Evolutionary conservation across 768 basidiomycete species (phyloP).

Genomic region (Russula lepida): DNA sequence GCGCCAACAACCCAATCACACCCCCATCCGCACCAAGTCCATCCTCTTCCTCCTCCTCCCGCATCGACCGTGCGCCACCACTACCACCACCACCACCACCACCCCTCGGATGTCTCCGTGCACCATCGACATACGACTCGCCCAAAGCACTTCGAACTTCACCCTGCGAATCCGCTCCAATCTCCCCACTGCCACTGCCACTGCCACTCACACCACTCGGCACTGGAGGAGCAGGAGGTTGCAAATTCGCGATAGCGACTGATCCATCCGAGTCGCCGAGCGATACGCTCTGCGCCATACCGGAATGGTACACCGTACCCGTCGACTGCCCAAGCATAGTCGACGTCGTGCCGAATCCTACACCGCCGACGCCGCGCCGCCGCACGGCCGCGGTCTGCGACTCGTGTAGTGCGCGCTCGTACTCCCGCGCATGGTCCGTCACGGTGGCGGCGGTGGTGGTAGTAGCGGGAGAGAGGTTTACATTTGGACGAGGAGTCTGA

Average conservation of each 20-base stretch:
- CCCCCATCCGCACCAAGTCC: slow-evolving; percentile 73
- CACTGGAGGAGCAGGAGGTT: not conserved
- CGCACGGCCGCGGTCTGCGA: slow-evolving; percentile 48
- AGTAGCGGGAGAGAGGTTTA: too few relatives aligned
- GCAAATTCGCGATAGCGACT: slow-evolving; percentile 23
- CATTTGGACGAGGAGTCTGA: slow-evolving; percentile 5
- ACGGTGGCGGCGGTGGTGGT: not conserved
- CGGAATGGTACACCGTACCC: slow-evolving; percentile 34
- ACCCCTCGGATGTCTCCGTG: slow-evolving; percentile 32
- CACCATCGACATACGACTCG: slow-evolving; percentile 71
- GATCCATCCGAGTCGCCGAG: slow-evolving; percentile 72
- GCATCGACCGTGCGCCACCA: slow-evolving; percentile 20
- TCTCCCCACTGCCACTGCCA: slow-evolving; percentile 18
- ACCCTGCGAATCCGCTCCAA: slow-evolving; percentile 36
- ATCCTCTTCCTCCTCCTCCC: slow-evolving; percentile 36
- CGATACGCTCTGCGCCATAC: slow-evolving; percentile 60
- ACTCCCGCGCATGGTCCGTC: slow-evolving; percentile 54
- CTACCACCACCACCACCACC: slow-evolving; percentile 23
- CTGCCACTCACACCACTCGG: slow-evolving; percentile 3
- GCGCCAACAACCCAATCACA: slow-evolving; percentile 74
- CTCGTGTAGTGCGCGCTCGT: slow-evolving; percentile 66
- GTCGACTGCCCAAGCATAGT: slow-evolving; percentile 32
- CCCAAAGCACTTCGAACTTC: slow-evolving; percentile 56
- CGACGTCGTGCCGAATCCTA: slow-evolving; percentile 32
- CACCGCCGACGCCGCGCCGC: slow-evolving; percentile 32